These are phyloP conservation scores for Aeschynomene evenia DNA, from an alignment of 306 rosid genomes.

Conservation along the genomic window DNA sequence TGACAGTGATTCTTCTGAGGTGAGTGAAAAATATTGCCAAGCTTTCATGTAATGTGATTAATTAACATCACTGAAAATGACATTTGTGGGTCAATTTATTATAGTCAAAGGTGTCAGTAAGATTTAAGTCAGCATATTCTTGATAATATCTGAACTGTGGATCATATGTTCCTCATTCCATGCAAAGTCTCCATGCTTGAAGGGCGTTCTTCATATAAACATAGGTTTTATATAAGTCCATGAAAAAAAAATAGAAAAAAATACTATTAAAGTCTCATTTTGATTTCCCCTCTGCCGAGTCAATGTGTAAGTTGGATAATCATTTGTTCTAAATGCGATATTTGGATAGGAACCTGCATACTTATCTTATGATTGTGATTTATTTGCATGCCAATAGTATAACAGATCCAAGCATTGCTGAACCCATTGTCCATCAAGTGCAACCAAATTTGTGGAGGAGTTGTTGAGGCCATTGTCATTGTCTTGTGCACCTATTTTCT, in stretches of 20 bases:
- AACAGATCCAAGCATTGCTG: background rate
- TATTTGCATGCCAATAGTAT: background rate
- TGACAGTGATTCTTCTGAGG: conserved; percentile 15
- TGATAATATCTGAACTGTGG: background rate
- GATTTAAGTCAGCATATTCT: background rate
- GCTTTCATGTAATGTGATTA: background rate
- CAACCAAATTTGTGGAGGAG: background rate
- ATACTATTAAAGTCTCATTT: background rate
- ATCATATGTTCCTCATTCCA: background rate
- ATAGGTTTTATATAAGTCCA: background rate
- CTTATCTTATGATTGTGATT: background rate
- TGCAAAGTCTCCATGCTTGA: background rate
- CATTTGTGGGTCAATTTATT: conserved; percentile 6
- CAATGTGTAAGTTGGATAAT: background rate
- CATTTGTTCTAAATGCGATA: background rate
- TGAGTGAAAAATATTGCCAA: conserved; percentile 8
- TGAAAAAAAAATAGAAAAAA: background rate
- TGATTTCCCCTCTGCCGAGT: background rate
- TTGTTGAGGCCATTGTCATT: background rate
- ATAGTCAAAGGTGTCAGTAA: background rate
- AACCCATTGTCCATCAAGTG: background rate
- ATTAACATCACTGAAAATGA: background rate
- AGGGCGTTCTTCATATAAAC: background rate
- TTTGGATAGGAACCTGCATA: background rate
- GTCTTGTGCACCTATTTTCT: background rate